Evolutionary conservation across 352 stramenopile genomes (phyloP), one percentile per base, ranked within the genome.

Genomic region (Phytopythium sindhum): DNA sequence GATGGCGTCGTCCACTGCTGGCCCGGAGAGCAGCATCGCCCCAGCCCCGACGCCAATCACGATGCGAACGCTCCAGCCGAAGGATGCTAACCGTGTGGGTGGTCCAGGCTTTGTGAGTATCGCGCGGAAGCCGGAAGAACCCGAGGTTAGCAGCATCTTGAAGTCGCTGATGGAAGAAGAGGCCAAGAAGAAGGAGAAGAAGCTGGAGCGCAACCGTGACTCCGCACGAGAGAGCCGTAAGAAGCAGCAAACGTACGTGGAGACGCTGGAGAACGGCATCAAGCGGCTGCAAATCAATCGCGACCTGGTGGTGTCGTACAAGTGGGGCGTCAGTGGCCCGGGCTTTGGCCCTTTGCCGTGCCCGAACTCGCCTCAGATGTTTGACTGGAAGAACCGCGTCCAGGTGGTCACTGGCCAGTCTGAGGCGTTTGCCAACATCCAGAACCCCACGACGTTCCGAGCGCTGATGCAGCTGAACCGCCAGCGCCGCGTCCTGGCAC

Each of bases 101-200:
- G 74, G 68, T 9, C 66, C 77, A 23, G 77, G 70, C 12, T 92
- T 93, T 56, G 85, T 96, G 19, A 91, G 58, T 59, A 92, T 96
- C 45, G 87, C 87, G 6, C 75, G 84, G 26, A 93, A 94, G 59
- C 87, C 87, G 0, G 85, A 92, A 35, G 80, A 92, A 56, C 84
- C 85, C 0, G 80, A 89, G 50, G 82, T 94, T 57, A 94, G 85
- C 69, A 91, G 77, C 55, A 94, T 96, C 61, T 70, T 96, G n/a
- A 88, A 93, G 64, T 89, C 82, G 44, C 77, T 96, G 2, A 91
- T 96, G 81, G 74, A 92, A 14, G 87, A 96, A 67, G 85, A 96
- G 63, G 84, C 87, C 33, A 91, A 93, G 70, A 96, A 96, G 63
- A 93, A 93, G 58, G 85, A 93, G 63, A 93, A 94, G 63, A 96